Conservation (phyloP, 148 eudicot species). For the Drosera capensis region DNA sequence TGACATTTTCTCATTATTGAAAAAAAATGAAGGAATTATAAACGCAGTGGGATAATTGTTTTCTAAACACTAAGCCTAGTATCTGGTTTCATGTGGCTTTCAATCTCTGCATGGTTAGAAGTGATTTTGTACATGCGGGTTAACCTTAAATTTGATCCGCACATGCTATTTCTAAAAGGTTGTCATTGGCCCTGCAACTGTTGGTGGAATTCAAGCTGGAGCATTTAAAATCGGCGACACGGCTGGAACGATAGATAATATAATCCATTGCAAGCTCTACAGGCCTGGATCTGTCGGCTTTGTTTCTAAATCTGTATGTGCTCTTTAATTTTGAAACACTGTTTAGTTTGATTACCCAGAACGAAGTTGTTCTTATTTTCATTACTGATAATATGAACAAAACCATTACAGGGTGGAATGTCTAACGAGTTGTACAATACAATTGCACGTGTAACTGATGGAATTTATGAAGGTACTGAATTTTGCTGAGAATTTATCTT, state of each 20-base stretch:
- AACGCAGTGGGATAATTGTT: too few relatives aligned
- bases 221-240: slow-evolving; percentile 99
- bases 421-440: slow-evolving; percentile 87
- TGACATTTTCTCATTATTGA: background rate
- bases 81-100: background rate
- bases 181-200: slow-evolving; percentile 93
- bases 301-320: slow-evolving; percentile 92
- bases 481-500: background rate
- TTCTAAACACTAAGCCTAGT: too few relatives aligned
- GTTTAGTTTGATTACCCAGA: too few relatives aligned
- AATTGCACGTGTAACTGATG: slow-evolving; percentile 92
- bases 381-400: slow-evolving; percentile 3
- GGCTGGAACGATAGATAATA: slow-evolving; percentile 88
- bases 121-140: too few relatives aligned
- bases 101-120: background rate
- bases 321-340: too few relatives aligned
- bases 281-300: slow-evolving; percentile 99
- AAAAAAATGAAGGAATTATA: too few relatives aligned
- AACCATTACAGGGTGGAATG: slow-evolving; percentile 82
- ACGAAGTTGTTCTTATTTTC: background rate
- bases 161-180: slow-evolving; percentile 47
- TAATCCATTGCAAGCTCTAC: slow-evolving; percentile 83
- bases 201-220: slow-evolving; percentile 98
- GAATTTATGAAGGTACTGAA: slow-evolving; percentile 78
- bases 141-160: too few relatives aligned